Base-by-base conservation (phyloP, 306 rosid species). In the Luffa acutangula region DNA sequence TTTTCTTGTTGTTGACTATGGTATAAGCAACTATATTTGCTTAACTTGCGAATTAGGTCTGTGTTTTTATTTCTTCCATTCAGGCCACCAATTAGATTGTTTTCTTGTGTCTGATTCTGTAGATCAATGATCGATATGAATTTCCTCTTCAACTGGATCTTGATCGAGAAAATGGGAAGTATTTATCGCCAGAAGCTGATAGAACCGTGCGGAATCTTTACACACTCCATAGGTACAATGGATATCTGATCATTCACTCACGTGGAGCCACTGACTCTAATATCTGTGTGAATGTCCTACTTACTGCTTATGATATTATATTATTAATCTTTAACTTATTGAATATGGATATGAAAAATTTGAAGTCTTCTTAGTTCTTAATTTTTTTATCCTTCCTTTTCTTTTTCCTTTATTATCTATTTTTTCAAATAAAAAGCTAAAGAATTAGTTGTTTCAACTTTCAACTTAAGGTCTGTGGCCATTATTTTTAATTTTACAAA, bases 71-170 rank as follows among this genome's bases (percentile, higher is more conserved):
- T 54, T 53, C 46, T 41, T 66, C 18, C 46, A 34, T 36, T 36
- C 45, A 36, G 79, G 58, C 18, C 53, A 52, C 58, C 59, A 8
- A 20, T 60, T 25, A 25, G 25, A 58, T 58, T 42, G 66, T 64
- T 54, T 54, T 12, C 21, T 70, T 82, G 7, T 64, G 42, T 41
- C 81, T 75, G n/a, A 60, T 54, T 78, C 48, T 77, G 85, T 83
- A 96, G 99, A 96, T 96, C 74, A 96, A 96, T 82, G 99, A 96
- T 82, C 94, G 94, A 39, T 96, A 96, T 84, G 99, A 96, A 89
- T 96, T 96, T 83, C 99, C 99, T 17, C 84, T 96, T 89, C 93
- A 96, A 93, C 92, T 96, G 80, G 98, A 96, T 81, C 97, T 96
- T 76, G 99, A 96, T 80, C 90, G 92, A 71, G 97, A 96, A 84